A percentile compares a stretch with the other conserved stretches of the same genome.
Evolutionary conservation across 768 basidiomycete genomes (phyloP).

Genomic region (Auriscalpium microsporum): DNA sequence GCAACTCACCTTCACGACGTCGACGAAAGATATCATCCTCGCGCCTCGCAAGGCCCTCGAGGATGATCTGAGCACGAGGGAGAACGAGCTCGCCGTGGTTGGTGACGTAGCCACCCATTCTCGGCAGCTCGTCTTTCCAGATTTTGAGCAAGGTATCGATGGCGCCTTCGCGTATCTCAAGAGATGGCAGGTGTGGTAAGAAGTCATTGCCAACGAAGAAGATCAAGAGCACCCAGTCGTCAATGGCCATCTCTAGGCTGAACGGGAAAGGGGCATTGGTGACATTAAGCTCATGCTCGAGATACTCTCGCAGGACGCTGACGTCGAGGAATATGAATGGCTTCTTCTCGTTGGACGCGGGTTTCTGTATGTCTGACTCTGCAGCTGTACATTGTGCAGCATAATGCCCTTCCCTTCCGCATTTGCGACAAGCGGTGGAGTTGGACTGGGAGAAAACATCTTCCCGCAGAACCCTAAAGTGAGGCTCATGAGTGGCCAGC

Average conservation of each 20-base stretch:
- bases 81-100: slow-evolving; percentile 87
- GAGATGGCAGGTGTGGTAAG: slow-evolving; percentile 92
- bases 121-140: slow-evolving; percentile 87
- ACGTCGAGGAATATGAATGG: slow-evolving; percentile 99
- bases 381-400: slow-evolving; percentile 89
- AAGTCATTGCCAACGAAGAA: slow-evolving; percentile 99
- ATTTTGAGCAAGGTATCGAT: slow-evolving; percentile 95
- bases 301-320: slow-evolving; percentile 90
- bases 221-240: slow-evolving; percentile 99
- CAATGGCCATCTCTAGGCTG: slow-evolving; percentile 92
- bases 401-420: slow-evolving; percentile 92
- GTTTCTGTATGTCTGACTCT: slow-evolving; percentile 60
- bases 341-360: slow-evolving; percentile 64
- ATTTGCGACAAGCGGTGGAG: slow-evolving; percentile 76
- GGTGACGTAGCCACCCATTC: slow-evolving; percentile 97
- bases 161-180: slow-evolving; percentile 98
- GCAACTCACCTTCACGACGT: slow-evolving; percentile 70
- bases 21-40: slow-evolving; percentile 95
- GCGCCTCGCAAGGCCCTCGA: slow-evolving; percentile 87
- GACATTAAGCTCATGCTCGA: slow-evolving; percentile 90
- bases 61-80: slow-evolving; percentile 82
- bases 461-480: slow-evolving; percentile 94
- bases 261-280: slow-evolving; percentile 74
- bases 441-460: slow-evolving; percentile 92
- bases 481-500: slow-evolving; percentile 95